Conservation (phyloP, 805 yeast genomes). For the Wickerhamiella kurtzmanii region DNA sequence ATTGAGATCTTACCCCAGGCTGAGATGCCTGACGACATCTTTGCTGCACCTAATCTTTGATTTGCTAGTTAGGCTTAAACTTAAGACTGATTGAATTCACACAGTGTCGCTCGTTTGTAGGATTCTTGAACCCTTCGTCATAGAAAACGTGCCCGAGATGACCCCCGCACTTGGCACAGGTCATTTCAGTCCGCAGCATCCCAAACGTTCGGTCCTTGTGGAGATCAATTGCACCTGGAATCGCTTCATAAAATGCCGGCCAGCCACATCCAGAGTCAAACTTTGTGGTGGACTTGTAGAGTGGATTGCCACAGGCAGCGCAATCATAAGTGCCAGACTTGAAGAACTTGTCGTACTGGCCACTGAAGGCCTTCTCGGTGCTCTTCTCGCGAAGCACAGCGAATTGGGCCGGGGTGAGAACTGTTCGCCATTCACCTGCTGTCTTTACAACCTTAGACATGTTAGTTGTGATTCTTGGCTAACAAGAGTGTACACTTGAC, state of each 20-base stretch:
- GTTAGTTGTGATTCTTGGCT: background rate
- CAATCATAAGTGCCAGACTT: conserved; percentile 59
- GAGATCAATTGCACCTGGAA: conserved; percentile 61
- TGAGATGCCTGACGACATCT: conserved; percentile 18
- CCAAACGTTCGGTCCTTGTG: conserved; percentile 53
- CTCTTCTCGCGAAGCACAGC: conserved; percentile 61
- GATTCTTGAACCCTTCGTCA: conserved; percentile 83
- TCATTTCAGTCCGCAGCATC: conserved; percentile 78
- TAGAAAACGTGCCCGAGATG: conserved; percentile 92
- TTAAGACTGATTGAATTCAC: conserved; percentile 77
- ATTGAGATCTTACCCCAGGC: conserved; percentile 52
- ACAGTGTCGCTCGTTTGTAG: conserved; percentile 88
- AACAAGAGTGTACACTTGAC: too few relatives aligned
- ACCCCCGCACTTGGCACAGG: conserved; percentile 79
- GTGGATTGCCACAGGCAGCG: conserved; percentile 71
- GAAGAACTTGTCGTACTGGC: conserved; percentile 41
- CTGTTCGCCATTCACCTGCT: conserved; percentile 67
- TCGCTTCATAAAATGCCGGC: conserved; percentile 92
- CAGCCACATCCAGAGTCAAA: conserved; percentile 92
- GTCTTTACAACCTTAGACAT: conserved; percentile 22
- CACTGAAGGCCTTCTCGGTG: conserved; percentile 56
- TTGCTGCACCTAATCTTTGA: background rate
- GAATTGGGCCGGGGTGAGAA: conserved; percentile 63
- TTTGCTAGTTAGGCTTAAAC: conserved; percentile 27
- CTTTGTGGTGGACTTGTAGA: conserved; percentile 68